Base-by-base conservation (phyloP, 2,329 filamentous ascomycete species). In the Alternaria dauci region DNA sequence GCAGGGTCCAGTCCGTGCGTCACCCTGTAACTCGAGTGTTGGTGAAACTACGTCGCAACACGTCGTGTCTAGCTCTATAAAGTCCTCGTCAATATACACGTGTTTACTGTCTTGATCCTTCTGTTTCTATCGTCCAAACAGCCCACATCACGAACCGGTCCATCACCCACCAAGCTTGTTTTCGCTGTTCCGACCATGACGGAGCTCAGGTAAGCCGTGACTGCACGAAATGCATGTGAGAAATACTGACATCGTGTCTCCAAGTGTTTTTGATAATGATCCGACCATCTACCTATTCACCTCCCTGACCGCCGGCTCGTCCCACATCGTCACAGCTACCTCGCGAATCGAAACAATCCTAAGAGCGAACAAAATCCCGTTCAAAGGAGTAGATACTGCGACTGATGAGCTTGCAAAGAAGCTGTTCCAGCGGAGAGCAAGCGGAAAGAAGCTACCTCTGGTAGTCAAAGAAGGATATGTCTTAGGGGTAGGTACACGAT, bases 311-410 rank as follows among this genome's bases (percentile, higher is more conserved):
- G 92, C 95, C 60, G 95, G 95, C 66, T 97, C 93, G 41, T 96
- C 93, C 25, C 93, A 97, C 79, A 97, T 98, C 78, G 89, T 98
- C 74, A 98, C 95, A 41, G 95, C 94, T 26, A 98, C 95, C 1
- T 96, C 94, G 55, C 91, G 95, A 48, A 88, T 99, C 69, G 94
- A 99, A 81, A 97, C 94, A 12, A 98, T 99, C 74, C 86, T 99
- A 61, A 94, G 93, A 76, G 94, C 93, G 65, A 97, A 98, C 84
- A 91, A 91, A 70, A 91, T 99, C 59, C 92, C 93, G 11, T 99
- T 98, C 83, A 93, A 92, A 77, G 93, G 92, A 66, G 85, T 97
- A 74, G 95, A 99, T 79, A 88, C 95, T 43, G 93, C 94, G 41
- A 96, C 92, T 30, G 92, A 99, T 78, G 90, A 95, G 58, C 90